Evolutionary conservation across 1,284 basidiomycete genomes (phyloP).

Genomic region (Cutaneotrichosporon dermatis): DNA sequence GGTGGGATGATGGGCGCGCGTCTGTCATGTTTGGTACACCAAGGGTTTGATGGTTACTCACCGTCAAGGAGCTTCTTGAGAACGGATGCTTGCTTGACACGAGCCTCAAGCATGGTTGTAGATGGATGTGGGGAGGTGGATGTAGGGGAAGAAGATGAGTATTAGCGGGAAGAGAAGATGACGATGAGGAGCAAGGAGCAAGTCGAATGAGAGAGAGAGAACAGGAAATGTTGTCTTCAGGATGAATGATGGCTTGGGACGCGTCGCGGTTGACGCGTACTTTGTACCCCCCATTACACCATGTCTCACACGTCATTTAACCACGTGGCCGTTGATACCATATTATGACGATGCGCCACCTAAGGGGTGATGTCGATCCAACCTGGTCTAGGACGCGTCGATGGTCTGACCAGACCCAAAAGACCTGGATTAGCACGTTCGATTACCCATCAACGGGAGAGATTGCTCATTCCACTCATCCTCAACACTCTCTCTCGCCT

Average conservation of each 20-base stretch:
- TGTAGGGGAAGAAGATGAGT: background rate
- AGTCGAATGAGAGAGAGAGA: background rate
- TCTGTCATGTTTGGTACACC: too few relatives aligned
- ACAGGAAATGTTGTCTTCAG: background rate
- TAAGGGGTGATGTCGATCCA: too few relatives aligned
- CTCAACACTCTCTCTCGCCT: too few relatives aligned
- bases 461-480: too few relatives aligned
- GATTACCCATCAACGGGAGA: too few relatives aligned
- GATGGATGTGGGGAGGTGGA: background rate
- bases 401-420: too few relatives aligned
- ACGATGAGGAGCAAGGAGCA: conserved; percentile 1
- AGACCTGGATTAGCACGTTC: too few relatives aligned
- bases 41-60: conserved; percentile 46
- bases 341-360: too few relatives aligned
- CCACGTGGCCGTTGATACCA: background rate
- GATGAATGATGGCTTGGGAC: background rate
- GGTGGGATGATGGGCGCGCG: too few relatives aligned
- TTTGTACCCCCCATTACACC: too few relatives aligned
- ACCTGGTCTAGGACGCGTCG: too few relatives aligned
- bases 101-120: conserved; percentile 77
- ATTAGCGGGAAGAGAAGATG: background rate
- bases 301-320: conserved; percentile 1
- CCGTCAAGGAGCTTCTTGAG: conserved; percentile 85
- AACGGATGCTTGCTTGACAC: conserved; percentile 72
- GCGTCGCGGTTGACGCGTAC: conserved; percentile 14